phyloP scores from a whole-genome alignment of 768 basidiomycete genomes.

The Lentinus tigrinus region DNA sequence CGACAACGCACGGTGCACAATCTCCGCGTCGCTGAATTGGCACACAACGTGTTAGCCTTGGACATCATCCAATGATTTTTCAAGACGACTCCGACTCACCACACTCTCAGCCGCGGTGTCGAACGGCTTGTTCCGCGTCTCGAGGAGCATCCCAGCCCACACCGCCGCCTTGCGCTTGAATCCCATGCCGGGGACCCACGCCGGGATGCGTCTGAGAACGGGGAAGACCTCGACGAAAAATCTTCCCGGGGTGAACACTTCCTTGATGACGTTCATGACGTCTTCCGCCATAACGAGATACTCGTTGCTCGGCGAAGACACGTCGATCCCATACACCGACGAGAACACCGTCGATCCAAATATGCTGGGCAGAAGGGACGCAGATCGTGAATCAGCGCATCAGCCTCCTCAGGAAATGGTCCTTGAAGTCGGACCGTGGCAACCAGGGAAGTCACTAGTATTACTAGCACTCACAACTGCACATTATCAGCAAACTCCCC shows the following conservation, averaged over 20 bases:
- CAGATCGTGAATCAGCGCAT: too few species aligned
- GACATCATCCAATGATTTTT: too few species aligned
- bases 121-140: too few species aligned
- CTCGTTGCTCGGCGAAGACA: neutral
- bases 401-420: too few species aligned
- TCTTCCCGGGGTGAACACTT: neutral
- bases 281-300: slow-evolving; percentile 4
- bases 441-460: too few species aligned
- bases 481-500: too few species aligned
- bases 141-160: neutral
- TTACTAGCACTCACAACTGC: neutral
- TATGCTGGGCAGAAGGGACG: slow-evolving; percentile 10
- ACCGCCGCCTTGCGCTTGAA: slow-evolving; percentile 14
- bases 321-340: slow-evolving; percentile 22
- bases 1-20: too few species aligned
- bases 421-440: neutral
- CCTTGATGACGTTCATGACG: neutral
- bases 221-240: neutral
- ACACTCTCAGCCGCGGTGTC: too few species aligned
- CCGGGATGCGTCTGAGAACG: slow-evolving; percentile 14
- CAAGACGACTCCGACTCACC: too few species aligned
- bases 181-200: slow-evolving; percentile 18
- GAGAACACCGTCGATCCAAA: slow-evolving; percentile 17
- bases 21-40: too few species aligned
- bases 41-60: too few species aligned